Evolutionary conservation across 345 rosid genomes (phyloP).

Genomic region (Xanthoceras sorbifolium): DNA sequence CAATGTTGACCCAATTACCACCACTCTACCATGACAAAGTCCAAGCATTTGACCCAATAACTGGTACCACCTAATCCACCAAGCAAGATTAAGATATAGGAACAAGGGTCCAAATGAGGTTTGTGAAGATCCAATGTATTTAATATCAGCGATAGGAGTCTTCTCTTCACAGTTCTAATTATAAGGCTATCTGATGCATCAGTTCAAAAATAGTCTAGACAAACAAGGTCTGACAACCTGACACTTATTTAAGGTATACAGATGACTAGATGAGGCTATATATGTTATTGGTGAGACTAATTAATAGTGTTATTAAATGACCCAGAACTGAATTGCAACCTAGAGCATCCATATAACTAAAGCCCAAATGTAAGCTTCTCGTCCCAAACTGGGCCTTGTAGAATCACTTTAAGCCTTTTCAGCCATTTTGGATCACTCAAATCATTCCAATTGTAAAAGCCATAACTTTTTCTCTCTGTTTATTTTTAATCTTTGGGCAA

Average conservation of each 20-base stretch:
- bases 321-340: background rate
- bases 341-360: background rate
- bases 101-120: background rate
- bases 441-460: too few species aligned
- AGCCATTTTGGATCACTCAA: too few species aligned
- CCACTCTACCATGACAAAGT: too few species aligned
- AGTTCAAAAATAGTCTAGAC: background rate
- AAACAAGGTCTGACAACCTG: background rate
- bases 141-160: background rate
- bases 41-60: too few species aligned
- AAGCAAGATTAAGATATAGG: background rate
- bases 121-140: background rate
- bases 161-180: background rate
- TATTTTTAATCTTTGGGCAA: too few species aligned
- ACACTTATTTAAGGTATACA: background rate
- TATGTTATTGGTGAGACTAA: background rate
- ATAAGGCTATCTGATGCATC: background rate
- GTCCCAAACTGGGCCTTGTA: too few species aligned
- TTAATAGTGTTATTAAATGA: background rate
- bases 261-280: background rate
- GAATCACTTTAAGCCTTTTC: too few species aligned
- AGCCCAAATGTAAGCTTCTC: background rate
- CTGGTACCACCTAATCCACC: background rate
- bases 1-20: too few species aligned
- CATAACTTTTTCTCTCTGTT: too few species aligned